Conservation (phyloP, 192 early-diverging fungal species). For the Phycomyces blakesleeanus region DNA sequence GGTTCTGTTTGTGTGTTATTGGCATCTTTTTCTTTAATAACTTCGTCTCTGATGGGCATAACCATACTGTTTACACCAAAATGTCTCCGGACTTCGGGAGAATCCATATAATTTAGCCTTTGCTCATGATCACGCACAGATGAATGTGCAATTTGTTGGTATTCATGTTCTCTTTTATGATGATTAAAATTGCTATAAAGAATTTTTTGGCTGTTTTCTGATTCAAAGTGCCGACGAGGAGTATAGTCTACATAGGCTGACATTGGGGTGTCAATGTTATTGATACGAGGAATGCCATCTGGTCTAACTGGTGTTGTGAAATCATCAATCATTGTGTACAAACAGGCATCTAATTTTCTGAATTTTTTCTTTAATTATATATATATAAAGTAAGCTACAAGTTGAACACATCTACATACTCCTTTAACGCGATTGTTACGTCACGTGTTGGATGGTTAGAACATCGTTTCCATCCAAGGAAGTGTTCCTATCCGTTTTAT, state of each 20-base stretch:
- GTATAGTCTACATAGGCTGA: slow-evolving; percentile 35
- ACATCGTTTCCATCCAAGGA: too few species aligned
- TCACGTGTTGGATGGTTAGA: too few species aligned
- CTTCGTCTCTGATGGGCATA: not conserved
- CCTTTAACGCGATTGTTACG: too few species aligned
- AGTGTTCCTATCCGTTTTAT: too few species aligned
- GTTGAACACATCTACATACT: too few species aligned
- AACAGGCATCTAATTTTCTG: too few species aligned
- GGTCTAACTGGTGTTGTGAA: not conserved
- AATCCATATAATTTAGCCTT: slow-evolving; percentile 25
- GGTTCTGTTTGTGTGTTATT: not conserved
- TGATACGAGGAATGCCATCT: not conserved
- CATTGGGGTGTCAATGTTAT: not conserved
- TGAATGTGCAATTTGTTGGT: slow-evolving; percentile 9
- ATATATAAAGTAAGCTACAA: too few species aligned
- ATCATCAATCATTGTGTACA: not conserved
- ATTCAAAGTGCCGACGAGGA: slow-evolving; percentile 8
- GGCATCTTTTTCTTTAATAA: not conserved
- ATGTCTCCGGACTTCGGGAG: slow-evolving; percentile 21
- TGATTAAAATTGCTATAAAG: slow-evolving; percentile 3
- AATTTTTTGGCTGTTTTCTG: not conserved
- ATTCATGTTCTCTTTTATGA: slow-evolving; percentile 10
- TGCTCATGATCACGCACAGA: not conserved
- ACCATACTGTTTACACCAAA: slow-evolving; percentile 14
- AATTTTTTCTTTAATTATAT: too few species aligned